Base-by-base conservation (phyloP, 192 early-diverging fungal species). In the Linnemannia elongata region DNA sequence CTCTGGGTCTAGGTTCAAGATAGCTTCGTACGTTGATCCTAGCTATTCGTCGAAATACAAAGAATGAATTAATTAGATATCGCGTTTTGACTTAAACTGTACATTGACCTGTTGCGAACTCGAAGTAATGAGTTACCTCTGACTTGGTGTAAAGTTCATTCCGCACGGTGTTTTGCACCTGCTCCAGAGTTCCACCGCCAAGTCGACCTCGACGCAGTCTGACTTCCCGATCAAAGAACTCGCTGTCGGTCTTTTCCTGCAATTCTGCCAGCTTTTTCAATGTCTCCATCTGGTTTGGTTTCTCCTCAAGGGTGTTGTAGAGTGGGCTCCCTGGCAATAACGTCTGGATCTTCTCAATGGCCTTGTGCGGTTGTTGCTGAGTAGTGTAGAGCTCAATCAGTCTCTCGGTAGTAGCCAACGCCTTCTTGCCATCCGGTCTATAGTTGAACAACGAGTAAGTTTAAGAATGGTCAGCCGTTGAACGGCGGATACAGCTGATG, bases 101-200 rank as follows among this genome's bases (percentile, higher is more conserved):
- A 17, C 13, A 4, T 69, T 69, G 35, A 10, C 1, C 33, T 20
- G 38, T 36, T 3, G 8, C 39, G 12, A 4, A 42, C 18, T 22
- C 4, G 24, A 42, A 71, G 12, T 3, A 8, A 10, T 17, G 17
- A 49, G 36, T 39, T 87, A 93, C 78, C 55, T 92, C 88, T 0
- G 95, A 96, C 49, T 89, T 82, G 12, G 68, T 85, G 75, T 91
- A 93, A 18, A 97, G 90, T 69, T 98, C 97, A 0, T 80, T 84
- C 72, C 93, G 91, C 1, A 97, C 95, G 45, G 93, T 89, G 1
- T 84, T 78, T 30, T 91, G 88, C 35, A 97, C 89, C 33, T 89
- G 90, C 20, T 88, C 83, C 2, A 92, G 80, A 1, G 96, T 90
- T 9, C 93, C 94, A 0, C 96, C 94, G 24, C 92, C 92, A 22